These are phyloP conservation scores for Taphrina communis DNA, from an alignment of 1,139 yeast genomes.

Conservation along the genomic window DNA sequence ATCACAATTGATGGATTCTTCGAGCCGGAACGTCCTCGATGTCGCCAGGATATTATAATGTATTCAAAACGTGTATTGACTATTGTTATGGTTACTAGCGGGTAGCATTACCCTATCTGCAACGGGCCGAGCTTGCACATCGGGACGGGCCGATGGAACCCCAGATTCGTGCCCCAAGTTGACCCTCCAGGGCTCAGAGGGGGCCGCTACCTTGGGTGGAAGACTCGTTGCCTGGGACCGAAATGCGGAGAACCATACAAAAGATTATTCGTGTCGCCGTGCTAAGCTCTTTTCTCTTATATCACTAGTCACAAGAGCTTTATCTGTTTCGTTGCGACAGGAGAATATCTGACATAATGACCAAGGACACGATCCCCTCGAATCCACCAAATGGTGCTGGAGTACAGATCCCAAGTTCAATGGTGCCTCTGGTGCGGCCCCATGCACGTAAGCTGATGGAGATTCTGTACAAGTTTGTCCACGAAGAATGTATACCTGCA, in stretches of 20 bases:
- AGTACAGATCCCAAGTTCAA: slow-evolving; percentile 35
- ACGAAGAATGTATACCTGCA: slow-evolving; percentile 65
- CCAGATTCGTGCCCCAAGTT: slow-evolving; percentile 13
- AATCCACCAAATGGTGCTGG: slow-evolving; percentile 39
- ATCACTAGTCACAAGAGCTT: no score
- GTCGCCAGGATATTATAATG: no score
- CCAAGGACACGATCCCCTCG: slow-evolving; percentile 37
- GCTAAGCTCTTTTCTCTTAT: no score
- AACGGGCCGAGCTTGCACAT: neutral
- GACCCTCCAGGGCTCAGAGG: neutral
- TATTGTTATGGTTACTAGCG: neutral
- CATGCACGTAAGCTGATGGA: slow-evolving; percentile 38
- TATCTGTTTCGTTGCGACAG: neutral
- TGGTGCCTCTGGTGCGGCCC: slow-evolving; percentile 38
- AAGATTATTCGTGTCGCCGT: no score
- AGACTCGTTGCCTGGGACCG: slow-evolving; percentile 8
- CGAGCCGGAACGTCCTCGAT: no score
- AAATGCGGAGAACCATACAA: slow-evolving; percentile 7
- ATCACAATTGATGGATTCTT: no score
- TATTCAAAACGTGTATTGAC: no score
- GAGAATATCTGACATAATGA: slow-evolving; percentile 4
- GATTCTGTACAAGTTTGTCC: slow-evolving; percentile 49
- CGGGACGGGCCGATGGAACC: slow-evolving; percentile 12
- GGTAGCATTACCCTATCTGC: neutral
- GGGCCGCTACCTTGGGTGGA: no score